Evolutionary conservation across 225 moss, liverwort and hornwort species (phyloP).

Genomic region (Physcomitrium patens): DNA sequence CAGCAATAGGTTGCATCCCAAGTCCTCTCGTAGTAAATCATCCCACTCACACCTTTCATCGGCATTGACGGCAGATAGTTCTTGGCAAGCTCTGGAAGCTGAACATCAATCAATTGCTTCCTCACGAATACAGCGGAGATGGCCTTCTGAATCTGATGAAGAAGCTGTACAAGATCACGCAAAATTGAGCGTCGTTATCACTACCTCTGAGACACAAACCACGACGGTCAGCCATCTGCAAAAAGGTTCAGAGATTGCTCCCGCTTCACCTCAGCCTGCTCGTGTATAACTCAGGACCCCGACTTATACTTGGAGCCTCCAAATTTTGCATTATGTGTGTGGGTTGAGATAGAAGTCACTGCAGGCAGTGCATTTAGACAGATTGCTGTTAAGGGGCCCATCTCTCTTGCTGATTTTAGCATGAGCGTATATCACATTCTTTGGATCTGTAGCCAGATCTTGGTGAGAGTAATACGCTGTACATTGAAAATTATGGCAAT

Average conservation of each 20-base stretch:
- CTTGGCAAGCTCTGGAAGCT: slow-evolving; percentile 49
- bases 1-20: slow-evolving; percentile 49
- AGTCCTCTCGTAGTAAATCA: slow-evolving; percentile 49
- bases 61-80: slow-evolving; percentile 51
- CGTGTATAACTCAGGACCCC: not conserved
- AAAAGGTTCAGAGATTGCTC: slow-evolving; percentile 50
- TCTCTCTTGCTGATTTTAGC: not conserved
- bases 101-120: slow-evolving; percentile 49
- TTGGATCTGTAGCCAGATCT: slow-evolving; percentile 23
- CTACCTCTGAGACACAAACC: not conserved
- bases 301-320: not conserved
- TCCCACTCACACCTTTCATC: slow-evolving; percentile 57
- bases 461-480: slow-evolving; percentile 8
- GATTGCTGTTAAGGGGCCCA: not conserved
- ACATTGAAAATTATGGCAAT: slow-evolving; percentile 27
- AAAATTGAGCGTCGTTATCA: slow-evolving; percentile 18
- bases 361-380: not conserved
- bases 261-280: slow-evolving; percentile 45
- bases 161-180: slow-evolving; percentile 16
- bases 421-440: slow-evolving; percentile 13
- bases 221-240: not conserved
- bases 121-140: slow-evolving; percentile 44
- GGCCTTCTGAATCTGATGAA: slow-evolving; percentile 52
- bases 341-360: not conserved
- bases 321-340: slow-evolving; percentile 23